Base-by-base conservation (phyloP, 202 grass and related monocot species). In the Bolboschoenoplectus hybrid region DNA sequence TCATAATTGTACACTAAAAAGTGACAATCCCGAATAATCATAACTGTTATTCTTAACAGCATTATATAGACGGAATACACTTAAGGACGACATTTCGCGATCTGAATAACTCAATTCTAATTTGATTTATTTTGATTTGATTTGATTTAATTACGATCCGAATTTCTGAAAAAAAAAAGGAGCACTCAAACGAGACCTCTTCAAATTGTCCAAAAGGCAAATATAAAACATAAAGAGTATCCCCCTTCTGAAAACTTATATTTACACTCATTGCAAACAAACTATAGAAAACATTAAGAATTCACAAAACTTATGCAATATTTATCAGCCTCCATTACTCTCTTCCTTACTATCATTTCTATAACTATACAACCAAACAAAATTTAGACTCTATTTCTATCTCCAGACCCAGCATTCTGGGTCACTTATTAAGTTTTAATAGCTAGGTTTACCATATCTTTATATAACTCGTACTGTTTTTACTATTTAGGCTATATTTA, bases 371-470 rank as follows among this genome's bases (percentile, higher is more conserved):
- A 79, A 58, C 13, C 52, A 40, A 51, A 79, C 35, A 58, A 79
- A 76, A 58, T 57, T 39, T 11, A 79, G 8, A 58, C 74, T 58
- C 47, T 76, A 17, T 76, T 76, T 76, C 47, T 76, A 76, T 34
- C 20, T 74, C 45, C 1, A 34, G 45, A 50, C 19, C 71, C 44
- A 12, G 20, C 47, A 75, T 35, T 75, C 19, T 52, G 71, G 71
- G n/a, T 35, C 71, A 74, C 45, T 74, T 74, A 74, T 75, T 74
- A 51, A 55, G 73, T 36, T 57, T 39, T 78, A 12, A 75, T 75
- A 53, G 38, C 50, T 57, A 40, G 5, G 13, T 16, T 52, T 39
- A 56, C 26, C 74, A 77, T 55, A 76, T 76, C 7, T 32, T 50
- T 26, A 51, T 74, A 47, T 8, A 52, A 76, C 47, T 52, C 20